A percentile compares a stretch with the other conserved stretches of the same genome.
Conservation (phyloP, 805 yeast genomes). For the Schizosaccharomyces lindneri region DNA sequence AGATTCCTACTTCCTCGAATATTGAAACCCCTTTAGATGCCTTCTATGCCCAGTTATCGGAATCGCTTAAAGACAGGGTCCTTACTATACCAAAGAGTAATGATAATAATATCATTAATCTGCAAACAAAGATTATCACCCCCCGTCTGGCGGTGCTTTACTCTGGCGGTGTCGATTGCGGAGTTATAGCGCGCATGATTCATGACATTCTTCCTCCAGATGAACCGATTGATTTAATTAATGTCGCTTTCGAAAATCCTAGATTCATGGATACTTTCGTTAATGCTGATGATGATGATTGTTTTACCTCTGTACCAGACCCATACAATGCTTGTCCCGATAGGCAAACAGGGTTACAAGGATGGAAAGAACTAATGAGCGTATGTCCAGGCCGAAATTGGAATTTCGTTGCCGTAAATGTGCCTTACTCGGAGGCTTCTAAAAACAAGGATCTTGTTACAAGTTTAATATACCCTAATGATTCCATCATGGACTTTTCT, state of each 20-base stretch:
- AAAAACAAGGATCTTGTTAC: conserved; percentile 26
- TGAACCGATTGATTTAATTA: conserved; percentile 41
- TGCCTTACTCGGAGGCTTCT: conserved; percentile 43
- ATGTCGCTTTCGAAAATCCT: conserved; percentile 81
- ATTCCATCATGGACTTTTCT: conserved; percentile 84
- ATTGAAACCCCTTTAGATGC: neutral
- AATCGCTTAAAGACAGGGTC: neutral
- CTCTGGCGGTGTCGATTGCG: conserved; percentile 91
- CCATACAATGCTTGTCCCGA: conserved; percentile 29
- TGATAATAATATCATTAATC: neutral
- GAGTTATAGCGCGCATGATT: conserved; percentile 34
- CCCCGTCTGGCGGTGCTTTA: conserved; percentile 36
- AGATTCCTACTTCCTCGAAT: neutral
- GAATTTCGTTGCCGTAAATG: conserved; percentile 29
- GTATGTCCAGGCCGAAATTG: conserved; percentile 3
- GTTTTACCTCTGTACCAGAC: neutral
- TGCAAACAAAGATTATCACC: neutral
- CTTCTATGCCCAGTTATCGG: neutral
- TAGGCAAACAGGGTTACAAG: conserved; percentile 41
- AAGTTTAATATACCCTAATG: conserved; percentile 52
- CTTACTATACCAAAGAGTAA: neutral
- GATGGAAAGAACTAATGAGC: conserved; percentile 25
- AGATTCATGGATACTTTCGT: conserved; percentile 18
- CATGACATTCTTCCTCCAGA: conserved; percentile 9
- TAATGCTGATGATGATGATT: neutral